Conservation (phyloP, 306 rosid genomes). For the Rosa lucieae region DNA sequence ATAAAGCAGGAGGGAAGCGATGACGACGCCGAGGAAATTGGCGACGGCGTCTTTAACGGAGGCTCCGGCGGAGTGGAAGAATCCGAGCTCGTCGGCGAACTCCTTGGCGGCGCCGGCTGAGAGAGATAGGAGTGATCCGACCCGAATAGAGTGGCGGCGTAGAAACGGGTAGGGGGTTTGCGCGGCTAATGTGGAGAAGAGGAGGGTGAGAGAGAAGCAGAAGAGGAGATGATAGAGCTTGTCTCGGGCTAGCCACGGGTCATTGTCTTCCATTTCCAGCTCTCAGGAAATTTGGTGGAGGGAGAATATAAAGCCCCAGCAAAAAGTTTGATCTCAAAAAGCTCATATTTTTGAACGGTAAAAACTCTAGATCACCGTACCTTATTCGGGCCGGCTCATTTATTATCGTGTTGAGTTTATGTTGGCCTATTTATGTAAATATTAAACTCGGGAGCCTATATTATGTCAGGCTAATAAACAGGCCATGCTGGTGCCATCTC, state of each 20-base stretch:
- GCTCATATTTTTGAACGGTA: no score
- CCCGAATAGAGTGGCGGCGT: conserved; percentile 52
- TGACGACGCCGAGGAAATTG: conserved; percentile 56
- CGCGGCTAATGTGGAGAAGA: no score
- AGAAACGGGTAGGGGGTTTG: conserved; percentile 32
- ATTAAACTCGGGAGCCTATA: no score
- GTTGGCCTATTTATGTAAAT: no score
- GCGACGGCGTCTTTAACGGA: conserved; percentile 64
- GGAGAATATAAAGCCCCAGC: not conserved
- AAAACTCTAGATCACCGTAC: no score
- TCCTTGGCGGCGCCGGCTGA: conserved; percentile 79
- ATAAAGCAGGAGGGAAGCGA: conserved; percentile 47
- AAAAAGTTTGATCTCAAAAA: not conserved
- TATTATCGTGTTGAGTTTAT: no score
- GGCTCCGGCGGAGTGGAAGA: conserved; percentile 71
- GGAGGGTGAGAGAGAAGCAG: no score
- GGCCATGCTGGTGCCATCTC: no score
- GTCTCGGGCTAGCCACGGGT: no score
- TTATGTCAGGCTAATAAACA: no score
- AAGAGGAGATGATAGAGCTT: no score
- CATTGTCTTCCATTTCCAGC: conserved; percentile 28
- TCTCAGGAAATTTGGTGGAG: not conserved
- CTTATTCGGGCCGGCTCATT: no score
- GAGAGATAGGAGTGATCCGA: conserved; percentile 61
- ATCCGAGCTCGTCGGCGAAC: conserved; percentile 72